Evolutionary conservation across 2,329 filamentous ascomycete species (phyloP), one percentile per base, ranked within the genome.

Genomic region (Plenodomus tracheiphilus): DNA sequence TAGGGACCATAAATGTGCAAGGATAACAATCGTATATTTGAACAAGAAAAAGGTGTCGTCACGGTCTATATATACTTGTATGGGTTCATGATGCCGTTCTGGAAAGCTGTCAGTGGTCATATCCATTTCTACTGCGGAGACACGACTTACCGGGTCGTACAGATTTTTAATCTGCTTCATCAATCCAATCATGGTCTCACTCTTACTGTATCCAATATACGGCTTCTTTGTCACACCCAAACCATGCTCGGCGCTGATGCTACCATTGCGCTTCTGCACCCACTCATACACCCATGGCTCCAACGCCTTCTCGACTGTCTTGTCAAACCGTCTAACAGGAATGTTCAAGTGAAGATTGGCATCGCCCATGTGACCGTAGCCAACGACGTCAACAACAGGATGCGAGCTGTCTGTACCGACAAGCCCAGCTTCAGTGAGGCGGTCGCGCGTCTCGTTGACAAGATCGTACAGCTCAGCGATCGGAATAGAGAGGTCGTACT

Each of bases 41-140:
- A 41, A 47, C 17, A 34, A 25, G 10, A 28, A 10, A 41, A 38
- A 37, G n/a, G 13, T 7, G 16, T 6, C 4, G 8, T 18, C 4
- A 8, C 16, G 4, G 13, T 38, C 39, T 71, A 79, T 61, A 97
- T 88, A 73, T 97, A 97, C 77, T 97, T 97, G 80, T 97, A 97
- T 0, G 93, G 93, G 76, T 97, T 97, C 91, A 97, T 95, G 74
- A 97, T 97, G 40, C 91, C 92, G 62, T 96, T 96, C 91, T 96
- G 25, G 7, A 22, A 7, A 0, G 15, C 17, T 1, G 51, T 71
- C 52, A 61, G 64, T 42, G 15, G 46, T 65, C 53, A 55, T 51
- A 38, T 5, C 16, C 8, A 17, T 34, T 16, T 43, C 15, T 43
- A 41, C 18, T 1, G 20, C 8, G 28, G 15, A 17, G 15, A 18